Evolutionary conservation across 176 grass and related monocot genomes (phyloP).

Genomic region (Juncus inflexus): DNA sequence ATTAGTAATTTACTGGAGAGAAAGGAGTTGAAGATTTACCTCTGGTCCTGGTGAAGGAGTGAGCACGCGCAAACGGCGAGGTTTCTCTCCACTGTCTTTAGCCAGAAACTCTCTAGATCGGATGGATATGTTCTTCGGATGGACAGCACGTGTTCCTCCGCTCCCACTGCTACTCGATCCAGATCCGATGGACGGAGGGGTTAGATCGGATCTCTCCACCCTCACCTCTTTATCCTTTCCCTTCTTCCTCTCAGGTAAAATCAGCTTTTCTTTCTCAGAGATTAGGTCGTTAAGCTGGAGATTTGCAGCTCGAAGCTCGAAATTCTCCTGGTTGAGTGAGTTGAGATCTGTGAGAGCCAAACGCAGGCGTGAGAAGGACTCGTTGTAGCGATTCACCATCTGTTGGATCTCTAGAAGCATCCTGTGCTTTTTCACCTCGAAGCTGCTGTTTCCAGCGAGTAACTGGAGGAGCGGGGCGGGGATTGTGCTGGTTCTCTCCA

Average conservation of each 20-base stretch:
- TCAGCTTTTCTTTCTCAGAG: conserved; percentile 35
- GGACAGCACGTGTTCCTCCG: conserved; percentile 24
- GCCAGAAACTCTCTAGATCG: conserved; percentile 43
- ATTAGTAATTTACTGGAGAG: neutral
- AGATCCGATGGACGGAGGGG: neutral
- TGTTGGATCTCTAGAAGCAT: conserved; percentile 42
- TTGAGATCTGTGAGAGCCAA: conserved; percentile 37
- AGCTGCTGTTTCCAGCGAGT: conserved; percentile 17
- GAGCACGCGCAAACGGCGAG: conserved; percentile 45
- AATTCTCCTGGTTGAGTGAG: conserved; percentile 46
- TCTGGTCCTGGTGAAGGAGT: conserved; percentile 25
- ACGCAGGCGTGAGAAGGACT: conserved; percentile 48
- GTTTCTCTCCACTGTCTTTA: conserved; percentile 13
- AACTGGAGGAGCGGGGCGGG: conserved; percentile 1
- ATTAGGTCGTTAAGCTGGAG: conserved; percentile 49
- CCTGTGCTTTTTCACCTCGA: conserved; percentile 35
- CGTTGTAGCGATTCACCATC: conserved; percentile 52
- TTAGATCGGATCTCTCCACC: conserved; percentile 15
- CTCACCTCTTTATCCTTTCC: conserved; percentile 34
- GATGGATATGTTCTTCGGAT: conserved; percentile 63
- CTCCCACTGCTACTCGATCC: conserved; percentile 28
- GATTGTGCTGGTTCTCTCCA: conserved; percentile 19
- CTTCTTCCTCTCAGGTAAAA: neutral
- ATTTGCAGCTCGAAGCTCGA: conserved; percentile 45
- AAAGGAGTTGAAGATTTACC: conserved; percentile 7